phyloP scores from a whole-genome alignment of 2,329 filamentous ascomycete species.

The Talaromyces amestolkiae region DNA sequence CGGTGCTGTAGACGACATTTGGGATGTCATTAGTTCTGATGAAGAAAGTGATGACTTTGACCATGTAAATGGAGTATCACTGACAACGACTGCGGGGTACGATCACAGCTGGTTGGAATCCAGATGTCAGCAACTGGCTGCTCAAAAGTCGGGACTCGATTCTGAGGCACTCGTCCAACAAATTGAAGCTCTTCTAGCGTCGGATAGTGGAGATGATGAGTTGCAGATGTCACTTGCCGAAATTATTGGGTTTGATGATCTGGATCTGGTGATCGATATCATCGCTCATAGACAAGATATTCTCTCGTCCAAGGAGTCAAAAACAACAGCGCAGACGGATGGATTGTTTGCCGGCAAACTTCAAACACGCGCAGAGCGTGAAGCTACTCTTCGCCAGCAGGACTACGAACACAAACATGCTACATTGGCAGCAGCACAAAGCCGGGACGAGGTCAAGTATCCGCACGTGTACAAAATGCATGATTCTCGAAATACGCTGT shows the following conservation, averaged over 20 bases:
- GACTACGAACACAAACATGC: constrained; percentile 83
- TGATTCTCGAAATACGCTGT: constrained; percentile 81
- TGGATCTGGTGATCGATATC: constrained; percentile 91
- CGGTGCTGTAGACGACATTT: constrained; percentile 73
- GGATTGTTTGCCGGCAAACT: constrained; percentile 55
- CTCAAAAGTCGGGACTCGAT: constrained; percentile 64
- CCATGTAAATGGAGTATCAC: constrained; percentile 46
- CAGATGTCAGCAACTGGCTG: constrained; percentile 66
- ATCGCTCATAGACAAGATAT: constrained; percentile 73
- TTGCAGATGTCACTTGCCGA: constrained; percentile 89
- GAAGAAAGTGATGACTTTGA: constrained; percentile 65
- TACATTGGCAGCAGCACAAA: constrained; percentile 66
- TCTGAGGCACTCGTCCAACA: constrained; percentile 72
- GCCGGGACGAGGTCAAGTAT: constrained; percentile 71
- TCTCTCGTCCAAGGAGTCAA: constrained; percentile 41
- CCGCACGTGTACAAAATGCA: constrained; percentile 90
- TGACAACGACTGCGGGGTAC: constrained; percentile 43
- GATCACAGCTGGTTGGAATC: constrained; percentile 67
- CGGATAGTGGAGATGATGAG: constrained; percentile 72
- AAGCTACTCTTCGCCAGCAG: constrained; percentile 70
- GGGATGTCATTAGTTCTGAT: constrained; percentile 82
- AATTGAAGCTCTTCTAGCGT: constrained; percentile 69
- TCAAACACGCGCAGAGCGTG: constrained; percentile 72
- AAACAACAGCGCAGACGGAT: constrained; percentile 40
- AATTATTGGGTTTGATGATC: constrained; percentile 85